A percentile compares a stretch with the other conserved stretches of the same genome.
These are phyloP conservation scores for Ascochyta koolunga DNA, from an alignment of 2,329 filamentous ascomycete genomes.

Conservation along the genomic window DNA sequence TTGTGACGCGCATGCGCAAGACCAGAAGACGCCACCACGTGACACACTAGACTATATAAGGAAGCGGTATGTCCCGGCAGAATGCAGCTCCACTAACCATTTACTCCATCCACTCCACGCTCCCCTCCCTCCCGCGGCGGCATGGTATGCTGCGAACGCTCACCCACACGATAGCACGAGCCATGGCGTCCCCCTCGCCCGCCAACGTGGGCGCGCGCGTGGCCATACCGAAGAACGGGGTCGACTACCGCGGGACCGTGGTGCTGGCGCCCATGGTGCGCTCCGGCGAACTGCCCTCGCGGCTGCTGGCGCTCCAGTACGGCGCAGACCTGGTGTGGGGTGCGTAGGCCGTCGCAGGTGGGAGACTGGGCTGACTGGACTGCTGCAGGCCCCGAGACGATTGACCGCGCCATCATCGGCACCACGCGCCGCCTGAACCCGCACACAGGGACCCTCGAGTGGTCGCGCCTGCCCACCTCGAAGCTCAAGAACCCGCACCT, in stretches of 20 bases:
- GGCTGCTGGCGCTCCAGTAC: conserved; percentile 88
- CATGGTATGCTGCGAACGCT: conserved; percentile 51
- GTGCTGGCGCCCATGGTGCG: conserved; percentile 98
- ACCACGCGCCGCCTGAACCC: conserved; percentile 79
- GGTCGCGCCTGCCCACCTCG: conserved; percentile 76
- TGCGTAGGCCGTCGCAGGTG: too few relatives aligned
- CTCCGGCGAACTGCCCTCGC: conserved; percentile 91
- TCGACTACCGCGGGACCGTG: conserved; percentile 91
- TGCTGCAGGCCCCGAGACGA: conserved; percentile 79
- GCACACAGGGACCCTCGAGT: conserved; percentile 81
- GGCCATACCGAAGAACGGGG: conserved; percentile 83
- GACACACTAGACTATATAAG: neutral
- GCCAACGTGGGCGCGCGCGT: conserved; percentile 82
- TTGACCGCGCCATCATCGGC: conserved; percentile 91
- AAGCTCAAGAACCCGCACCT: conserved; percentile 65
- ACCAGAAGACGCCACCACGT: too few relatives aligned
- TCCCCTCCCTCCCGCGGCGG: conserved; percentile 8
- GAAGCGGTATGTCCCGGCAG: conserved; percentile 10
- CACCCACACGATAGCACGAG: conserved; percentile 32
- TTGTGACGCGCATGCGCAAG: too few relatives aligned
- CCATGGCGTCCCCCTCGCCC: conserved; percentile 38
- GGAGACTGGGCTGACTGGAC: neutral
- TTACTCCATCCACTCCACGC: conserved; percentile 3
- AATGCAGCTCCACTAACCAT: conserved; percentile 3
- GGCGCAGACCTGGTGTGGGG: conserved; percentile 97